Evolutionary conservation across 1,139 yeast species (phyloP), one percentile per base, ranked within the genome.

Genomic region (Geotrichum candidum): DNA sequence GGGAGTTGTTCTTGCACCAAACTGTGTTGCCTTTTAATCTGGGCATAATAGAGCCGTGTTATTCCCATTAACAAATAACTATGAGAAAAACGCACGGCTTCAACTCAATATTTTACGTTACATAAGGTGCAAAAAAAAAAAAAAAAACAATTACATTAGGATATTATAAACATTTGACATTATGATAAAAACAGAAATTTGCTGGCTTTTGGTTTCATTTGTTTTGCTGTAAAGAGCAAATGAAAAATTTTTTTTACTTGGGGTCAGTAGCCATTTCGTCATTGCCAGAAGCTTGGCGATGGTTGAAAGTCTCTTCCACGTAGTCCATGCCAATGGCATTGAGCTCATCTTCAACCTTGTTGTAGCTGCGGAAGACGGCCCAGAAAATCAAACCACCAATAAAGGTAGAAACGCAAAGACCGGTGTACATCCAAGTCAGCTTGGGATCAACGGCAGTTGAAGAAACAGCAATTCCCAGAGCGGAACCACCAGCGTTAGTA

Each of bases 381-480:
- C 88, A 87, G 83, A 87, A 87, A 51, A 79, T 63, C 63, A 78
- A 66, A 53, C 91, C 92, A 35, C 87, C 84, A 66, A 84, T 69
- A 71, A 84, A 77, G 69, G 87, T 80, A 25, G 88, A 78, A 56
- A 80, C 76, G 15, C 85, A 86, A 67, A 87, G 78, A 63, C 88
- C 88, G 56, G 84, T 77, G 75, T 83, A 87, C 69, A 82, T 78
- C 88, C 89, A 85, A 55, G 82, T 82, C 69, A 84, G 81, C 76
- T 86, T 84, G 57, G 92, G 92, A 73, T 87, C 84, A 63, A 75
- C 80, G 23, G 89, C 79, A 23, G 85, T 82, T 25, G 90, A 81
- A 22, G 89, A 83, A 64, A 87, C 77, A 9, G 90, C 90, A 74
- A 85, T 85, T 71, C 90, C 91, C 56, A 87, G 71, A 45, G 90